Base-by-base conservation (phyloP, 2,329 filamentous ascomycete species). In the Xylariaceae sp. region DNA sequence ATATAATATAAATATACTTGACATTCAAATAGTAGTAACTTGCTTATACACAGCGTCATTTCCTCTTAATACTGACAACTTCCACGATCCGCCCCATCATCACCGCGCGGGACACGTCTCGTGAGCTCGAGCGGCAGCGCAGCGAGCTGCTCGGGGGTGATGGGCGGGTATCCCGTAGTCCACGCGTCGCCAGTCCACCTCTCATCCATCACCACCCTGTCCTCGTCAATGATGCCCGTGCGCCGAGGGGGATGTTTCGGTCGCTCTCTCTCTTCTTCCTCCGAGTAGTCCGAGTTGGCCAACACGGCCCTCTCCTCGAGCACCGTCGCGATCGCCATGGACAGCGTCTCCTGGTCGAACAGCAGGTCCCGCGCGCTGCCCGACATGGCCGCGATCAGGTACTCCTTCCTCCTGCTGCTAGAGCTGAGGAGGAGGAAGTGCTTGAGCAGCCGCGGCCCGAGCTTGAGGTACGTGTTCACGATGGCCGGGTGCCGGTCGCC, bases 371-470 rank as follows among this genome's bases (percentile, higher is more conserved):
- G 64, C 14, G 67, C 64, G 9, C 59, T 59, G 3, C 62, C 47
- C 5, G 59, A 62, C 3, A 71, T 60, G 37, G 67, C 65, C 4
- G 53, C 48, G 9, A 74, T 62, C 7, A 74, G 64, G 8, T 66
- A 65, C 19, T 57, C 58, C 33, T 66, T 68, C 15, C 67, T 66
- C 30, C 69, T 72, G 37, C 59, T 63, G 50, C 69, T 68, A 13
- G 65, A 64, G 37, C 68, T 64, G n/a, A n/a, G 11, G 18, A 68
- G 62, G 30, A 76, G 63, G 40, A 74, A 64, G 43, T 68, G 59
- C 46, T 73, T 63, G n/a, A 78, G 61, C 38, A 72, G 62, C 9
- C 63, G 55, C 0, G 74, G 74, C 4, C 64, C 60, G 6, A 77
- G 61, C 56, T 76, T 77, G 49, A 70, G 52, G 43, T 66, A 58